Evolutionary conservation across 768 basidiomycete species (phyloP), one percentile per base, ranked within the genome.

Genomic region (Neoboletus brunneissimus): DNA sequence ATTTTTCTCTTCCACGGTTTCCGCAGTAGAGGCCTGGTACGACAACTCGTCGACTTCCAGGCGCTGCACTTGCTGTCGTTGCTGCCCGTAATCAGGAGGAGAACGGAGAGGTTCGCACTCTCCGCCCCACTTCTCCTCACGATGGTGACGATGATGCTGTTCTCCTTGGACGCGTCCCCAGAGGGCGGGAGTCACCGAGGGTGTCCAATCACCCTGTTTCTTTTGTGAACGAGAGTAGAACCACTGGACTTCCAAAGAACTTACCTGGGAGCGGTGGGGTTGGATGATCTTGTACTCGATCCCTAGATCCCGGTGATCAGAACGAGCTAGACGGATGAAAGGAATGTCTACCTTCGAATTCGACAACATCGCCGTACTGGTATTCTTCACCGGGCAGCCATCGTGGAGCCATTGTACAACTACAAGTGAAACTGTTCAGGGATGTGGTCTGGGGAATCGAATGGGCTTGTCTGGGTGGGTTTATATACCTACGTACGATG

Each of bases 381-480:
- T 89, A 89, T 55, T 79, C 67, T 20, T 78, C 83, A 44, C 85
- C 85, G 37, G 86, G 85, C 73, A 84, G 70, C 87, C 88, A 89
- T 44, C 58, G 64, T 51, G 65, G 66, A 54, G 72, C 66, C 82
- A 82, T 85, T 40, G 49, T 54, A 23, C 9, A 42, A 51, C 18
- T 25, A 42, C 25, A 41, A 27, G 22, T 57, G 22, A 44, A 38
- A 45, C n/a, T 47, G 46, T 32, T 54, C 52, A 55, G 43, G 43
- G 55, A 49, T 48, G 45, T 46, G 50, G 55, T 55, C 44, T 2
- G 34, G 31, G 45, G 49, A 34, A 54, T 18, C 6, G 45, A 37
- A 35, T 15, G 27, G 43, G 48, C 27, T 34, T n/a, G 23, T 44
- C 31, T 42, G 25, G 42, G 8, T 12, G 32, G 35, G 53, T 50